Evolutionary conservation across 768 basidiomycete species (phyloP).

Genomic region (Psilocybe tampanensis): DNA sequence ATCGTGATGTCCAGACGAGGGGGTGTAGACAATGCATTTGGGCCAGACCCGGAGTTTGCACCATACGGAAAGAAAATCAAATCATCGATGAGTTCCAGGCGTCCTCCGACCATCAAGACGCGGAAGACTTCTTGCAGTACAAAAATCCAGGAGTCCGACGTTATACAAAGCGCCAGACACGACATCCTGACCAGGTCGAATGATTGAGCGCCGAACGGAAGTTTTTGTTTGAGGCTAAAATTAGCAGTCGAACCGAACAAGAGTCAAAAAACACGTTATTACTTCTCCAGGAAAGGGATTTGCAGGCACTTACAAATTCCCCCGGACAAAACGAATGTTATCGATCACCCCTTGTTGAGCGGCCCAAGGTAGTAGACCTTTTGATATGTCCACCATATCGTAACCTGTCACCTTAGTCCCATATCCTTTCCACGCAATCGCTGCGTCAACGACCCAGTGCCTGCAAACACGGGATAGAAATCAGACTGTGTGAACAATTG

Average conservation of each 20-base stretch:
- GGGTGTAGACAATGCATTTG: slow-evolving; percentile 15
- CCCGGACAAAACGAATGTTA: slow-evolving; percentile 54
- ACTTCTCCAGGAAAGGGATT: slow-evolving; percentile 1
- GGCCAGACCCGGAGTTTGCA: background rate
- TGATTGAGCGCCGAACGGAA: slow-evolving; percentile 60
- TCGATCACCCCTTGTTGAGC: slow-evolving; percentile 32
- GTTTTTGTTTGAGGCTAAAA: slow-evolving; percentile 51
- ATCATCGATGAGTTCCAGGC: slow-evolving; percentile 74
- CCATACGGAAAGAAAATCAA: slow-evolving; percentile 62
- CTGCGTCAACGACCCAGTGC: slow-evolving; percentile 66
- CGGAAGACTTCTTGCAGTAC: slow-evolving; percentile 64
- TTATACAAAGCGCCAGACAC: slow-evolving; percentile 62
- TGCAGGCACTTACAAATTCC: slow-evolving; percentile 61
- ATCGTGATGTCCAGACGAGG: slow-evolving; percentile 26
- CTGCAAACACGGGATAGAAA: slow-evolving; percentile 14
- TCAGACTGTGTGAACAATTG: background rate
- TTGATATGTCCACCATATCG: slow-evolving; percentile 53
- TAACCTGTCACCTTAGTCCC: slow-evolving; percentile 59
- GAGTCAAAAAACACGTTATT: background rate
- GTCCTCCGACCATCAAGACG: slow-evolving; percentile 61
- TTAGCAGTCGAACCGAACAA: background rate
- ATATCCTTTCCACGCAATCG: slow-evolving; percentile 57
- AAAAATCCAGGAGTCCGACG: slow-evolving; percentile 57
- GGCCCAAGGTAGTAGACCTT: slow-evolving; percentile 36
- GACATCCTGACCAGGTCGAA: slow-evolving; percentile 79